Base-by-base conservation (phyloP, 2,329 filamentous ascomycete genomes). In the Helicocarpus griseus region DNA sequence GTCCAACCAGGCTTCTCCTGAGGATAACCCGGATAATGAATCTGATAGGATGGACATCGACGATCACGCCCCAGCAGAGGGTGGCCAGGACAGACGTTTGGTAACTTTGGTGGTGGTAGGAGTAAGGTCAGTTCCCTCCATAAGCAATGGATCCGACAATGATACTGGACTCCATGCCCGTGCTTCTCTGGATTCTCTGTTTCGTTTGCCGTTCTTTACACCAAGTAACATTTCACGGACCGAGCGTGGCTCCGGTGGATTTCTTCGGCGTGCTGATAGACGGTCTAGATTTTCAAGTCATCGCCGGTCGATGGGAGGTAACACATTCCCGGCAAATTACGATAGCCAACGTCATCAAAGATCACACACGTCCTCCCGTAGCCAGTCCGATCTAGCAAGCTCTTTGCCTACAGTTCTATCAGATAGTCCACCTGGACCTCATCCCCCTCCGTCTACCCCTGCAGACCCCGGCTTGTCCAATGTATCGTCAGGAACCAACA, bases 31-130 rank as follows among this genome's bases (percentile, higher is more conserved):
- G 40, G 60, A 61, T 36, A 54, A 59, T 26, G 50, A 56, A 38
- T 51, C 55, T 5, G 66, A 69, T 54, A 62, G 65, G 45, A 68
- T 70, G 62, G 66, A 70, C 51, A 50, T 68, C 44, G 71, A 74
- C 43, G 68, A 67, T 21, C 48, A 47, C 13, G 39, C 35, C 8
- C 60, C 63, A 56, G 53, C 67, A 41, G 72, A 71, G 21, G 70
- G 71, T 35, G 70, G 70, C 49, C 54, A 61, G 22, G 75, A 77
- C 51, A 77, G 77, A 44, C 74, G 82, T 21, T 83, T 82, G 66
- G 79, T 85, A 36, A 83, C 83, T 7, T 77, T 86, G 55, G 84
- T 86, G 40, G 82, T 86, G 49, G 82, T 86, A 38, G 83, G 83
- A 50, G 84, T 86, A 51, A 73, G 82, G 49, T 83, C 82, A 24